Percentiles rank a stretch among this genome's conserved stretches.
Evolutionary conservation across 495 filamentous ascomycete genomes (phyloP).

Genomic region (Aspergillus ostianus): DNA sequence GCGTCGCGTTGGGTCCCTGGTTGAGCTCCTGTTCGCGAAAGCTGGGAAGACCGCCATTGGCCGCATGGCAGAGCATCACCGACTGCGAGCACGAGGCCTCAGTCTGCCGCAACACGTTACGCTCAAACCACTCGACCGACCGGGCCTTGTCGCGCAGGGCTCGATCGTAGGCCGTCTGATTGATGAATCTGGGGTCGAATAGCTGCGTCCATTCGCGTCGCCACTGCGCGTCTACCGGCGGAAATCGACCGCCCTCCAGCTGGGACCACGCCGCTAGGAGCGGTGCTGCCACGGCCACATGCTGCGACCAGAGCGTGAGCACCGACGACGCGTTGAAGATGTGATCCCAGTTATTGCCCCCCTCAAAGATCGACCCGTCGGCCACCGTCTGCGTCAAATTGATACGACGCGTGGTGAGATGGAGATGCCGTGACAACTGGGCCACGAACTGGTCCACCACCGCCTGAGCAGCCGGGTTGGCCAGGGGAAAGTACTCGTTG

Average conservation of each 20-base stretch:
- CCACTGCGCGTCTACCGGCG: conserved; percentile 11
- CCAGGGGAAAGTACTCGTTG: conserved; percentile 6
- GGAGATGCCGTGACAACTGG: not conserved
- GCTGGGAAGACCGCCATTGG: conserved; percentile 2
- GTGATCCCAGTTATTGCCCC: not conserved
- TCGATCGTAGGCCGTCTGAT: not conserved
- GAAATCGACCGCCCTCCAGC: conserved; percentile 4
- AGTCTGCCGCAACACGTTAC: not conserved
- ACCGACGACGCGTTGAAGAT: conserved; percentile 1
- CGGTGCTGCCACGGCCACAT: not conserved
- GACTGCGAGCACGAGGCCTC: conserved; percentile 2
- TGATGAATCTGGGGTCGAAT: conserved; percentile 1
- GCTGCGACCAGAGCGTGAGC: conserved; percentile 1
- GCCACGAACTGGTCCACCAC: not conserved
- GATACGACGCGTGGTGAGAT: not conserved
- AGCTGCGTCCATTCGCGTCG: conserved; percentile 4
- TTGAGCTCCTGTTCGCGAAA: conserved; percentile 8
- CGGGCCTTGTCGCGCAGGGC: not conserved
- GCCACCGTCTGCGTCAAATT: not conserved
- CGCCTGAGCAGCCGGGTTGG: conserved; percentile 3
- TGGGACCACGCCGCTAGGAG: conserved; percentile 5
- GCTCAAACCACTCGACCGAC: conserved; percentile 6
- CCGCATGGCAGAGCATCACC: conserved; percentile 1
- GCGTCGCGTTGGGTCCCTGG: conserved; percentile 9
- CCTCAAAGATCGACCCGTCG: not conserved